Evolutionary conservation across 2,329 filamentous ascomycete genomes (phyloP), one percentile per base, ranked within the genome.

Genomic region (Intubia oerlemansii): DNA sequence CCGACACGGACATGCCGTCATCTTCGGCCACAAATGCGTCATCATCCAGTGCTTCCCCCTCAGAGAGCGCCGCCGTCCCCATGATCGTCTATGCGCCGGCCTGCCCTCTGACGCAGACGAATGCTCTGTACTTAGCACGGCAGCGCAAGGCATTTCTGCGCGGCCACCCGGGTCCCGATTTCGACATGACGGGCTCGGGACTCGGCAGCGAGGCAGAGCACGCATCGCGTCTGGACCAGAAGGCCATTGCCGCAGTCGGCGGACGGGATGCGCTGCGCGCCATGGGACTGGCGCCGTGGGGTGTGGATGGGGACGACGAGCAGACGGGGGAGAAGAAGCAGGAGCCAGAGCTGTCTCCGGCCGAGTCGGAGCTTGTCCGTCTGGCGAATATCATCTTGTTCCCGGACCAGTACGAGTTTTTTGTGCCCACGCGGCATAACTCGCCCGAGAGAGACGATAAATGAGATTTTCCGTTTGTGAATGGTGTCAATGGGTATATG

Each of bases 281-380:
- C n/a, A 68, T 69, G 62, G 64, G 64, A 0, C 47, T 69, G 2
- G 54, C 53, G 21, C 59, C 57, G 4, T 66, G 61, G 53, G 54
- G 50, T 26, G 39, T 53, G 4, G 44, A 53, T 28, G 13, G 18
- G 11, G 27, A 8, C 19, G 17, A 10, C 10, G 13, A n/a, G n/a
- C n/a, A n/a, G n/a, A n/a, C n/a, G n/a, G n/a, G n/a, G n/a, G n/a
- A n/a, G 36, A 35, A 50, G 28, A 43, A 50, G 16, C 42, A 42
- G 30, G 9, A 45, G 39, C 28, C 41, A 42, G n/a, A 18, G 7
- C 23, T 34, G 31, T 37, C 19, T 36, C 37, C 20, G 39, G 56
- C 56, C 3, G 59, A 65, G 44, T 52, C 54, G 3, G 60, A 66
- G 39, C 56, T 66, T 1, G 53, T 64, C 10, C 45, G 57, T 21